Percentiles rank a stretch among this genome's conserved stretches.
phyloP scores from a whole-genome alignment of 352 stramenopile genomes.

The Peronosclerospora sorghi region DNA sequence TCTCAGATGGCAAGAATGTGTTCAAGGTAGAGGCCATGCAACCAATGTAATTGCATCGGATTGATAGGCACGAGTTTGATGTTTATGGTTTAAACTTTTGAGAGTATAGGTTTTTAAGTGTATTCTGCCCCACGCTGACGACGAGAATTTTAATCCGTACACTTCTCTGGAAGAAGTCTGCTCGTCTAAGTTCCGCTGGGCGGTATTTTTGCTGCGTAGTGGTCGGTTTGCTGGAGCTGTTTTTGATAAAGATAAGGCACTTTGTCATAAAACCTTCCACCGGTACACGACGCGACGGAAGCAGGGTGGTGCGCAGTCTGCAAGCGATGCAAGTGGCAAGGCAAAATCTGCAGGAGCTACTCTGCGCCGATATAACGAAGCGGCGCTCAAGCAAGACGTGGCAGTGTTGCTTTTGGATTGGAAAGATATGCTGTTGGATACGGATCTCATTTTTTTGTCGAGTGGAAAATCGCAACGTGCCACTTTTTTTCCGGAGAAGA shows the following conservation, averaged over 20 bases:
- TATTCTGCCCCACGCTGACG: slow-evolving; percentile 31
- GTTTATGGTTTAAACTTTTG: neutral
- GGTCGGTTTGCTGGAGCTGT: slow-evolving; percentile 87
- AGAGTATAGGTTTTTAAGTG: slow-evolving; percentile 50
- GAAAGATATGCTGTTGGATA: slow-evolving; percentile 42
- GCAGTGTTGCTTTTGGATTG: slow-evolving; percentile 66
- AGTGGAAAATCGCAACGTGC: slow-evolving; percentile 58
- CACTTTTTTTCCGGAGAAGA: slow-evolving; percentile 76
- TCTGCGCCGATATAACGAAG: slow-evolving; percentile 88
- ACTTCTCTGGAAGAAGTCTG: slow-evolving; percentile 35
- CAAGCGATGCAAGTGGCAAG: slow-evolving; percentile 75
- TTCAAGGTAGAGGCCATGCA: slow-evolving; percentile 41
- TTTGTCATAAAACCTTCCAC: slow-evolving; percentile 88
- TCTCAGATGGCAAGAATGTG: slow-evolving; percentile 55
- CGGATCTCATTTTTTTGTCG: slow-evolving; percentile 64
- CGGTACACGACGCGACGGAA: slow-evolving; percentile 90
- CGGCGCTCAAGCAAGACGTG: slow-evolving; percentile 85
- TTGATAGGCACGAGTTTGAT: neutral
- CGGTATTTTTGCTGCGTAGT: slow-evolving; percentile 85
- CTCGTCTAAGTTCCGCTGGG: slow-evolving; percentile 58
- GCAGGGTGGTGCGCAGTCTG: slow-evolving; percentile 88
- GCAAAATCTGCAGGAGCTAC: slow-evolving; percentile 89
- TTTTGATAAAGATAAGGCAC: slow-evolving; percentile 81
- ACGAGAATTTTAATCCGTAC: slow-evolving; percentile 56
- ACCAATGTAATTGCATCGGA: neutral